phyloP scores from a whole-genome alignment of 257 asterid genomes.

The Solanum chaucha region DNA sequence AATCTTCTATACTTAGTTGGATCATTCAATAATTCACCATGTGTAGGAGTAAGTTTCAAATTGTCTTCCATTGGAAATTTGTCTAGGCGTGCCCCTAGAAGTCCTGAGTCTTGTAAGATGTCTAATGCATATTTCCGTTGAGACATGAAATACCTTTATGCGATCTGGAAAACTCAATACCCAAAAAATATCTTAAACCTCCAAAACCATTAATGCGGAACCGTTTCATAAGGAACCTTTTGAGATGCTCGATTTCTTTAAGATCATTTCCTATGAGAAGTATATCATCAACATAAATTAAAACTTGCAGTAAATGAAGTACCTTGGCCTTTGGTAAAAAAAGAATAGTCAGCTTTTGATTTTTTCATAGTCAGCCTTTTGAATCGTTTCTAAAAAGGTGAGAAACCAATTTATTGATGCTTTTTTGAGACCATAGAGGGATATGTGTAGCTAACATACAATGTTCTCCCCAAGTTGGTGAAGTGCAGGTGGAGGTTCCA shows the following conservation, averaged over 20 bases:
- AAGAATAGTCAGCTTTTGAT: conserved; percentile 4
- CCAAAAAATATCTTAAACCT: neutral
- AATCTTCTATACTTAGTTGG: too few relatives aligned
- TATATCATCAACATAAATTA: neutral
- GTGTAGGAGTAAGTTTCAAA: neutral
- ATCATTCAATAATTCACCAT: neutral
- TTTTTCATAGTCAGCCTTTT: conserved; percentile 1
- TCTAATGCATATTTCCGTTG: neutral
- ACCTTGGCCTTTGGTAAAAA: conserved; percentile 1
- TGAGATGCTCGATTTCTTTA: neutral
- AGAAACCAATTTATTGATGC: neutral
- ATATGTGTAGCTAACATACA: neutral
- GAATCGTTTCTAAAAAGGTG: neutral
- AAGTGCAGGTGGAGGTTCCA: neutral
- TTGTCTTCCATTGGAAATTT: neutral
- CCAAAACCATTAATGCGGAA: neutral
- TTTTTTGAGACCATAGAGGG: neutral
- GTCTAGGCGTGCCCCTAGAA: neutral
- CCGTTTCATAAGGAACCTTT: neutral
- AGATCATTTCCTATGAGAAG: neutral
- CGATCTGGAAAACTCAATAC: neutral
- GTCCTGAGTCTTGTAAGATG: neutral
- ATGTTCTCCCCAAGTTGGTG: neutral
- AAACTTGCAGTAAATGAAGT: neutral
- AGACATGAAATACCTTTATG: neutral